phyloP scores from a whole-genome alignment of 768 basidiomycete species.

The Tulasnella sp. region DNA sequence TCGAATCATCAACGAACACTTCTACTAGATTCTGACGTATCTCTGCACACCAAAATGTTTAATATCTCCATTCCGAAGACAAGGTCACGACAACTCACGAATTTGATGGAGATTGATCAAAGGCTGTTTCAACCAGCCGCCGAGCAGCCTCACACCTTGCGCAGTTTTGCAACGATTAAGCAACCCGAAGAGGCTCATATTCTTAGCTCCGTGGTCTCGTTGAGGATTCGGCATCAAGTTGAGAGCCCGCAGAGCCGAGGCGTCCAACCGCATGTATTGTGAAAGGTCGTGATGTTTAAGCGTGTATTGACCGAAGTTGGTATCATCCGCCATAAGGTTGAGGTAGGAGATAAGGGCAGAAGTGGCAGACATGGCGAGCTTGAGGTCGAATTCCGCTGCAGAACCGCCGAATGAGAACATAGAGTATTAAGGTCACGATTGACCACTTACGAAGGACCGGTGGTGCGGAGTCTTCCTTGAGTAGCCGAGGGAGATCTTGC shows the following conservation, averaged over 20 bases:
- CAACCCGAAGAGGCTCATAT: conserved; percentile 84
- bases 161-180: conserved; percentile 96
- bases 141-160: conserved; percentile 86
- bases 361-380: conserved; percentile 76
- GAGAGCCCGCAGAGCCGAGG: conserved; percentile 88
- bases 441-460: conserved; percentile 34
- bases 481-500: conserved; percentile 74
- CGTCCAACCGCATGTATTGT: conserved; percentile 95
- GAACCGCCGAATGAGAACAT: neutral
- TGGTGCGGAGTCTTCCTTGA: conserved; percentile 52
- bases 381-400: conserved; percentile 75
- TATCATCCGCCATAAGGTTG: conserved; percentile 71
- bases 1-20: conserved; percentile 77
- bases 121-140: conserved; percentile 95
- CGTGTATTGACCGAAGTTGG: conserved; percentile 78
- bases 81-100: conserved; percentile 52
- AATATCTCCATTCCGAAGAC: neutral
- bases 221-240: conserved; percentile 67
- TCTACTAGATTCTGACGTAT: conserved; percentile 89
- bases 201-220: conserved; percentile 59
- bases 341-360: conserved; percentile 84
- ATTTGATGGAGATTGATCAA: conserved; percentile 93
- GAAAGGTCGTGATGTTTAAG: conserved; percentile 87
- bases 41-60: conserved; percentile 49
- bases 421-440: neutral